These are phyloP conservation scores for Cordyceps cicadae DNA, from an alignment of 2,329 filamentous ascomycete genomes.

Conservation along the genomic window DNA sequence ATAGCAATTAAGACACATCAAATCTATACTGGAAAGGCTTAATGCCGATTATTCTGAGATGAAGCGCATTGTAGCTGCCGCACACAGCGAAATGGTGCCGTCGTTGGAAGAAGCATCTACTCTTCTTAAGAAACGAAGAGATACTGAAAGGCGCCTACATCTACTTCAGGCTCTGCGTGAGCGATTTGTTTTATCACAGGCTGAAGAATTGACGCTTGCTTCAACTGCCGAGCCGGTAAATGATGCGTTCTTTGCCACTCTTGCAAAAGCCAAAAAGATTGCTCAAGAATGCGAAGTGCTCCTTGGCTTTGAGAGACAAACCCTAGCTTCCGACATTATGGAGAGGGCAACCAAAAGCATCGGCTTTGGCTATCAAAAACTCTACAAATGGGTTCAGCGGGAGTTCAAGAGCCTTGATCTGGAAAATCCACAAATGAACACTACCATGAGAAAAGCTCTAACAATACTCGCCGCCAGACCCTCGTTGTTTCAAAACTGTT, in stretches of 20 bases:
- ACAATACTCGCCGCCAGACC: conserved; percentile 84
- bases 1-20: conserved; percentile 81
- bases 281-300: conserved; percentile 82
- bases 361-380: conserved; percentile 85
- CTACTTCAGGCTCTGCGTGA: conserved; percentile 68
- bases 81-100: conserved; percentile 64
- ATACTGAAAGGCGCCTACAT: conserved; percentile 71
- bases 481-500: conserved; percentile 82
- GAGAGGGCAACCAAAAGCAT: conserved; percentile 81
- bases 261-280: conserved; percentile 77
- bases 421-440: conserved; percentile 87
- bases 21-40: conserved; percentile 65
- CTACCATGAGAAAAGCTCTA: conserved; percentile 73
- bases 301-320: conserved; percentile 83
- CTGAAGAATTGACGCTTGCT: conserved; percentile 68
- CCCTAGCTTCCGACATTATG: conserved; percentile 80
- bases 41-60: conserved; percentile 76
- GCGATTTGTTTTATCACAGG: conserved; percentile 78
- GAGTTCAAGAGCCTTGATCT: conserved; percentile 89
- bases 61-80: conserved; percentile 66
- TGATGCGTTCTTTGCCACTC: conserved; percentile 70
- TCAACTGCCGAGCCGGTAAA: conserved; percentile 75
- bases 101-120: conserved; percentile 69
- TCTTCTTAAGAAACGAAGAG: conserved; percentile 62
- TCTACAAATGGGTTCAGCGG: conserved; percentile 90